Conservation (phyloP, 345 rosid genomes). For the Viola odorata region DNA sequence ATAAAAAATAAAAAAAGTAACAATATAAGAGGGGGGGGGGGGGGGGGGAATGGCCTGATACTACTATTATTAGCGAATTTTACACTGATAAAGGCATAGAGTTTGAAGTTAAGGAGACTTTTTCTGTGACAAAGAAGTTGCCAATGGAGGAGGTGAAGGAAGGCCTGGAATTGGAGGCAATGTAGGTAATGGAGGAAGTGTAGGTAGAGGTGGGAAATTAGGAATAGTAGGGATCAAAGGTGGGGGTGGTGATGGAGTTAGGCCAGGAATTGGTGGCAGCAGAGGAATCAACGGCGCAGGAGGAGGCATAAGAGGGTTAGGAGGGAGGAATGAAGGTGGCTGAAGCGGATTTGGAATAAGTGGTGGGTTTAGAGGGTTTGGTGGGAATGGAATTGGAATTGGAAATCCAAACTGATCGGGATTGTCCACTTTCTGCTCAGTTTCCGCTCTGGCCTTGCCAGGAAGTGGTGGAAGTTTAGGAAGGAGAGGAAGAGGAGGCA, state of each 20-base stretch:
- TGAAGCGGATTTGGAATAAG: slow-evolving; percentile 17
- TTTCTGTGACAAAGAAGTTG: slow-evolving; percentile 7
- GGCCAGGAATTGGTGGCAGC: slow-evolving; percentile 37
- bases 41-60: background rate
- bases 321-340: slow-evolving; percentile 16
- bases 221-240: slow-evolving; percentile 27
- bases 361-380: slow-evolving; percentile 19
- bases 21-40: background rate
- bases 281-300: slow-evolving; percentile 33
- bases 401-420: too few species aligned
- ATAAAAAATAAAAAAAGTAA: background rate
- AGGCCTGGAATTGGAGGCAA: slow-evolving; percentile 10
- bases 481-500: slow-evolving; percentile 17
- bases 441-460: too few species aligned
- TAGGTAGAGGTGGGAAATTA: slow-evolving; percentile 38
- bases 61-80: background rate
- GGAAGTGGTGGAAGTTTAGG: slow-evolving; percentile 21
- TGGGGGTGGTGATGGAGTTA: slow-evolving; percentile 38
- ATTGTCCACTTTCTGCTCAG: too few species aligned
- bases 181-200: slow-evolving; percentile 10
- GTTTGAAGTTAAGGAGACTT: slow-evolving; percentile 18
- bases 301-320: slow-evolving; percentile 25
- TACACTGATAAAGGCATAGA: background rate
- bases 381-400: too few species aligned
- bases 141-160: slow-evolving; percentile 9